Evolutionary conservation across 1,139 yeast genomes (phyloP).

Genomic region (Suhomyces chickasaworum): DNA sequence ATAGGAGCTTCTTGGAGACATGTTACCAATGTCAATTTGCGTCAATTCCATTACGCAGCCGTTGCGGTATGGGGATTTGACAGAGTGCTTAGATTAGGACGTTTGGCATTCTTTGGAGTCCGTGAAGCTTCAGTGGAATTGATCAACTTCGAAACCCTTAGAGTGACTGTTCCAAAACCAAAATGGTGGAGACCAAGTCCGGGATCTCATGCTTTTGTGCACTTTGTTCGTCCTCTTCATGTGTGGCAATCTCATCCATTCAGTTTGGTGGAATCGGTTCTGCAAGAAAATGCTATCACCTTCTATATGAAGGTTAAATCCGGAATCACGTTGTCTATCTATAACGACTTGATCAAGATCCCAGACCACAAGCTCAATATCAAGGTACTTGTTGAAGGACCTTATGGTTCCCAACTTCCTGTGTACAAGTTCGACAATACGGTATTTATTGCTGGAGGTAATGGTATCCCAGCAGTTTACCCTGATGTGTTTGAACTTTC

Average conservation of each 20-base stretch:
- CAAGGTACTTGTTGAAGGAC: conserved; percentile 59
- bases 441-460: conserved; percentile 57
- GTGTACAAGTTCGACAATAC: conserved; percentile 20
- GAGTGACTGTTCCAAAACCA: conserved; percentile 20
- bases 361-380: conserved; percentile 18
- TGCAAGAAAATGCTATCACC: conserved; percentile 18
- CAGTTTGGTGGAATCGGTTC: conserved; percentile 20
- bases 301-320: conserved; percentile 26
- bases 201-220: conserved; percentile 21
- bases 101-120: conserved; percentile 22
- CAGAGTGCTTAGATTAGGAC: conserved; percentile 18
- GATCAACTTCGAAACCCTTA: conserved; percentile 21
- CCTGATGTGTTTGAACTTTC: conserved; percentile 32
- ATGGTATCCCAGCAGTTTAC: conserved; percentile 62
- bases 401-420: conserved; percentile 38
- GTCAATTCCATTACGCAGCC: conserved; percentile 19
- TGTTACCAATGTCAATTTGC: conserved; percentile 1
- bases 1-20: conserved; percentile 21
- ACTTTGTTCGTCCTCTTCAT: conserved; percentile 21
- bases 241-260: conserved; percentile 30
- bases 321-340: conserved; percentile 24
- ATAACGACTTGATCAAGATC: conserved; percentile 16
- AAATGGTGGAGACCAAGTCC: conserved; percentile 22
- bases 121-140: conserved; percentile 22
- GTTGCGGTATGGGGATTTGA: conserved; percentile 25